Evolutionary conservation across 2,329 filamentous ascomycete species (phyloP), one percentile per base, ranked within the genome.

Genomic region (Cytospora mali): DNA sequence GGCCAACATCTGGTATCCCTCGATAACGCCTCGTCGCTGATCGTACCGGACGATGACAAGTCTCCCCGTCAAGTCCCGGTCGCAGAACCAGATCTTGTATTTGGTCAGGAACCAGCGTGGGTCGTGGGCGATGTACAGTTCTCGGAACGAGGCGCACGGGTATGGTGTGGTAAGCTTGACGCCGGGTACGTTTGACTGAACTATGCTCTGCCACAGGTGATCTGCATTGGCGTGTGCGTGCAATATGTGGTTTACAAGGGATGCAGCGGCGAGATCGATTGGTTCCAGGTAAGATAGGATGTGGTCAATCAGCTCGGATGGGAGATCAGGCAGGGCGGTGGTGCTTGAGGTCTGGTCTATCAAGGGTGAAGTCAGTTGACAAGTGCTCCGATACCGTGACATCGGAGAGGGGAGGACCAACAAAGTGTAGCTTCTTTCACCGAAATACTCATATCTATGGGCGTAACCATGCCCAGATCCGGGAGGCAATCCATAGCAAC

Each of bases 81-180:
- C 92, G 64, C 87, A 85, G 71, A 97, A 94, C 93, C 93, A 97
- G 66, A 97, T 80, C 74, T 91, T 93, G 72, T 91, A 81, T 57
- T 84, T 86, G 0, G 91, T 82, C 1, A 97, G 80, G 70, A 96
- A 97, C 93, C 93, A 97, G 69, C 88, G 86, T 0, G 89, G 88
- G 66, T 95, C 84, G 72, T 95, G 90, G 23, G 87, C 82, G 49
- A 83, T 78, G 73, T 90, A 97, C 2, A 97, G 83, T 28, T 89
- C 82, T 62, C 85, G 85, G 75, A 88, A 97, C 27, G 81, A 87
- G 2, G 76, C 68, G 69, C 83, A 88, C 7, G 88, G 88, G 7
- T 80, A 81, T 0, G 88, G 80, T 1, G 81, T 79, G 1, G 75
- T 74, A 29, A 93, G 76, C 14, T 69, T 66, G 59, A 79, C 71